Conservation (phyloP, 192 early-diverging fungal genomes). For the Kappamyces sp. region DNA sequence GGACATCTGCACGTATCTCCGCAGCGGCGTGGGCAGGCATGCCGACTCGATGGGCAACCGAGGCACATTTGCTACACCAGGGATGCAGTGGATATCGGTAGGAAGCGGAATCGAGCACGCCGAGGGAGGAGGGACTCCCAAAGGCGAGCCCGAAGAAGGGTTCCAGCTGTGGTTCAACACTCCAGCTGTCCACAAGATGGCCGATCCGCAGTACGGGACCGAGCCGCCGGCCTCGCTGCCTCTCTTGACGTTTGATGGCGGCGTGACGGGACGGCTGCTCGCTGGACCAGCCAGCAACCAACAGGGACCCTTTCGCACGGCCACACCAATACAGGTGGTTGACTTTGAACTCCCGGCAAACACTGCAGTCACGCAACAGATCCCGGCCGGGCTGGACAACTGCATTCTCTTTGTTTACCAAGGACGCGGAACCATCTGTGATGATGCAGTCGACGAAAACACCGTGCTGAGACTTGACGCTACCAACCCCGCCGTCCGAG, state of each 20-base stretch:
- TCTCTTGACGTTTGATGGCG: conserved; percentile 7
- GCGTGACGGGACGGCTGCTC: conserved; percentile 23
- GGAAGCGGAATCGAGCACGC: conserved; percentile 47
- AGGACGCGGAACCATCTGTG: not conserved
- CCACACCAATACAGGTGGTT: conserved; percentile 14
- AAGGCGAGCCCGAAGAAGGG: conserved; percentile 31
- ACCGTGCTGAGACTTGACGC: not conserved
- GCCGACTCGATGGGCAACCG: conserved; percentile 39
- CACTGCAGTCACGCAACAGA: no score
- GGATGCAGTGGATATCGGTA: conserved; percentile 52
- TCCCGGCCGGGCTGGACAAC: not conserved
- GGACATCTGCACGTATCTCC: no score
- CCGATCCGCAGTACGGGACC: conserved; percentile 29
- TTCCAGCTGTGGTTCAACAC: conserved; percentile 62
- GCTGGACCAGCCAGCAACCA: conserved; percentile 13
- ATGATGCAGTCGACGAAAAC: not conserved
- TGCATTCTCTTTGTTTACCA: not conserved
- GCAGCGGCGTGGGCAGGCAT: conserved; percentile 35
- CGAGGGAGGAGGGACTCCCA: conserved; percentile 25
- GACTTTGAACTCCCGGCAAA: conserved; percentile 18
- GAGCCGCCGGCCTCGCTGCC: conserved; percentile 1
- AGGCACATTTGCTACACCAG: conserved; percentile 39
- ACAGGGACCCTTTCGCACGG: not conserved
- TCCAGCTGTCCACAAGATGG: conserved; percentile 40
- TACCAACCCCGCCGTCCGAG: conserved; percentile 22